Evolutionary conservation across 495 filamentous ascomycete species (phyloP), one percentile per base, ranked within the genome.

Genomic region (Letharia columbiana): DNA sequence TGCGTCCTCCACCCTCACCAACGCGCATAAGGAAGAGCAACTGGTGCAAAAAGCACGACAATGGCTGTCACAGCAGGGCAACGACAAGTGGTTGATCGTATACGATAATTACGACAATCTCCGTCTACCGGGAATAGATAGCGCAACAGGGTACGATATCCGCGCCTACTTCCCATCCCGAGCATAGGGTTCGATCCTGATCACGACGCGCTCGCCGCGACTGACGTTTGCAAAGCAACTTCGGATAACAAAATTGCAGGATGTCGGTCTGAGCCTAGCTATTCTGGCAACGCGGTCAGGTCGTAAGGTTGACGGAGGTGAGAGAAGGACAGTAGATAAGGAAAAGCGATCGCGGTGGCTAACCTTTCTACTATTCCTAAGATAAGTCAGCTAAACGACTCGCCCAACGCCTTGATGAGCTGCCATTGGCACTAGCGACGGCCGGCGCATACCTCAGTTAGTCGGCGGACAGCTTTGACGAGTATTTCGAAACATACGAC

Each of bases 181-280:
- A 23, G 56, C 72, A 60, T 75, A 78, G 50, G 78, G 75, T 10
- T 73, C 75, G 17, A 67, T 81, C 47, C 66, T 81, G 50, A 73
- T 81, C 47, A 80, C 78, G 49, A 80, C 79, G n/a, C 73, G 76
- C 52, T 76, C 72, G 50, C 71, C 74, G 2, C 52, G 69, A 57
- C 68, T 77, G 41, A 57, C 47, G 41, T 63, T 76, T 41, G 76
- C 77, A 20, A 65, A 73, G 58, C 67, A 17, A 31, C 69, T 78
- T 15, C 64, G 52, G 12, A 28, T 79, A 35, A 54, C 28, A 9
- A 78, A 79, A 69, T 54, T 79, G n/a, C 35, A 67, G 35, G 60
- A 75, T 66, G 5, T 75, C 17, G 41, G 66, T 18, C 69, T 76
- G 39, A 71, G 76, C 64, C 69, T 78, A 31, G 57, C 74, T 66